phyloP scores from a whole-genome alignment of 2,329 filamentous ascomycete genomes.

The Clarireedia monteithiana region DNA sequence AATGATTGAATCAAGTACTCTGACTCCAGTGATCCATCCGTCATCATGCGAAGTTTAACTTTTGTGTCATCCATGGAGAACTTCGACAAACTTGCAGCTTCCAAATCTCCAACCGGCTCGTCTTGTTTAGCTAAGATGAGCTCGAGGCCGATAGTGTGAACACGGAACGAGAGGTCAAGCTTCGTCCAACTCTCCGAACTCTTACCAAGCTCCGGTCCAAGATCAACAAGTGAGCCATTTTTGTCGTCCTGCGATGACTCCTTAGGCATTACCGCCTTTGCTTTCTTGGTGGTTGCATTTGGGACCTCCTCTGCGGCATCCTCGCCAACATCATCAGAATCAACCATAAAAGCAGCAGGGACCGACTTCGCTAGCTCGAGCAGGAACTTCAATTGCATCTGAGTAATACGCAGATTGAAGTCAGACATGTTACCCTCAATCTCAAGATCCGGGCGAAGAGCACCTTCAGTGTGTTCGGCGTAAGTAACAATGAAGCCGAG shows the following conservation, averaged over 20 bases:
- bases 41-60: slow-evolving; percentile 87
- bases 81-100: slow-evolving; percentile 76
- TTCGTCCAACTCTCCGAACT: slow-evolving; percentile 78
- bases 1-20: slow-evolving; percentile 92
- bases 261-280: slow-evolving; percentile 14
- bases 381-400: slow-evolving; percentile 84
- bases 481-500: slow-evolving; percentile 89
- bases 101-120: slow-evolving; percentile 69
- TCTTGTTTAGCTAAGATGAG: slow-evolving; percentile 70
- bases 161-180: slow-evolving; percentile 83
- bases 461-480: slow-evolving; percentile 71
- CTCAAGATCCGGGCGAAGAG: slow-evolving; percentile 81
- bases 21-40: slow-evolving; percentile 82
- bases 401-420: slow-evolving; percentile 81
- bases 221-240: slow-evolving; percentile 39
- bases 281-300: slow-evolving; percentile 31
- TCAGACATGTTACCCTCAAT: slow-evolving; percentile 89
- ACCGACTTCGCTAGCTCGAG: slow-evolving; percentile 82
- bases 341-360: slow-evolving; percentile 75
- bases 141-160: slow-evolving; percentile 82
- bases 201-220: slow-evolving; percentile 63
- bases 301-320: slow-evolving; percentile 71
- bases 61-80: slow-evolving; percentile 92
- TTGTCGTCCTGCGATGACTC: slow-evolving; percentile 25
- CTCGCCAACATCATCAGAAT: slow-evolving; percentile 62